Evolutionary conservation across 2,329 filamentous ascomycete species (phyloP), one percentile per base, ranked within the genome.

Genomic region (Pyricularia sp.): DNA sequence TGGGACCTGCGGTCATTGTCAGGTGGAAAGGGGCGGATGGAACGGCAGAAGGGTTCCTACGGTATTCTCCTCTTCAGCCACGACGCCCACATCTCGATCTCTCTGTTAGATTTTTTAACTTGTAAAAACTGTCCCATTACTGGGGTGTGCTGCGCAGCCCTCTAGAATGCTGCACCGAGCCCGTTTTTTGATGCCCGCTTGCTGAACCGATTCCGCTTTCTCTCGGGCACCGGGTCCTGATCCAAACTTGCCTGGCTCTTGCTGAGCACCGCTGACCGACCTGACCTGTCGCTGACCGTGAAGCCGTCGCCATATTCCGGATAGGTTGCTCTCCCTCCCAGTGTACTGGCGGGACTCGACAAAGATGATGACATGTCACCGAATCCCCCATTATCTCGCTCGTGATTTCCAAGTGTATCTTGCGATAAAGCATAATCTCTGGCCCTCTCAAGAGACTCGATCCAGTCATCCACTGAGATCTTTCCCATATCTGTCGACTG

Each of bases 131-230:
- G 31, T 26, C 23, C 42, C 42, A 50, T 50, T 50, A 2, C 42
- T 50, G 23, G 33, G n/a, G 17, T 20, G 23, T 26, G n/a, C 36
- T 26, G 14, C 65, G 12, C 65, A 26, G 26, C 31, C 26, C 23
- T 66, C 80, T 76, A 97, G 77, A 97, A 97, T 67, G 92, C 91
- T 66, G 94, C 91, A 31, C 93, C 93, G 66, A 97, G 85, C n/a
- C 94, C 94, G 78, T 93, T 97, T 81, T 96, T 97, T 20, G 92
- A 96, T 80, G 97, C 93, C 73, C 94, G 86, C 80, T 95, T 95
- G 81, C 93, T 97, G 79, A 97, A 98, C 66, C 88, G 84, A 73
- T 90, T 88, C 66, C 84, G 82, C 77, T 86, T 89, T 14, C 81
- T 79, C 58, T 76, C 76, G 23, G 79, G 75, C 58, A 81, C 77